phyloP scores from a whole-genome alignment of 495 filamentous ascomycete species.

The Aspergillus affinis region DNA sequence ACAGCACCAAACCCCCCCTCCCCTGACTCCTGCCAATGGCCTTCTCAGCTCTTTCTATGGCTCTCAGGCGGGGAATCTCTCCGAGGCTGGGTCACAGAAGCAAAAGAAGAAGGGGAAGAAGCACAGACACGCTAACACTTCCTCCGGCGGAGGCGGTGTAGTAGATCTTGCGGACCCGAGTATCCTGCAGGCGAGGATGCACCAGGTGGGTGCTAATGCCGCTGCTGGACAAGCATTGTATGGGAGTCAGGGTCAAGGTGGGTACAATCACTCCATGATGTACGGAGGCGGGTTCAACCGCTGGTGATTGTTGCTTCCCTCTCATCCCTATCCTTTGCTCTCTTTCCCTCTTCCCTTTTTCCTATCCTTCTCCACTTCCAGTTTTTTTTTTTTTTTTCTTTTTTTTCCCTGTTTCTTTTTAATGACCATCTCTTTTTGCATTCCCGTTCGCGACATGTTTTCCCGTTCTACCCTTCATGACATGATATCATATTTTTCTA shows the following conservation, averaged over 20 bases:
- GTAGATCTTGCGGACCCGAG: constrained; percentile 99
- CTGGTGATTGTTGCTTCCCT: constrained; percentile 59
- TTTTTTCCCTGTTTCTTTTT: constrained; percentile 2
- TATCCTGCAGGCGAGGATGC: constrained; percentile 97
- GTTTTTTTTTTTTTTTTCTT: constrained; percentile 3
- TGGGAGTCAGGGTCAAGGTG: constrained; percentile 94
- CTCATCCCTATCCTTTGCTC: constrained; percentile 21
- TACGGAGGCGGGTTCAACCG: constrained; percentile 74
- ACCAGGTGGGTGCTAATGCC: constrained; percentile 71
- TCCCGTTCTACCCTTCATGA: constrained; percentile 28
- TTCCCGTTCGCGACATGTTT: constrained; percentile 20
- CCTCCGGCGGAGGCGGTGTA: constrained; percentile 96
- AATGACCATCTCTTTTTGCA: constrained; percentile 20
- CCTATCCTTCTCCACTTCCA: constrained; percentile 4
- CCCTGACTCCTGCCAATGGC: constrained; percentile 84
- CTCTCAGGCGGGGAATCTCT: constrained; percentile 75
- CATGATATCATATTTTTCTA: constrained; percentile 38
- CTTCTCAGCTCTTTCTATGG: constrained; percentile 88
- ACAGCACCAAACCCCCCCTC: constrained; percentile 81
- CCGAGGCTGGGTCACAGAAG: constrained; percentile 83
- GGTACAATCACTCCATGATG: constrained; percentile 87
- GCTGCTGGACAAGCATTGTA: constrained; percentile 80
- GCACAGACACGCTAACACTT: constrained; percentile 99
- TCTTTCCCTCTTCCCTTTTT: constrained; percentile 1
- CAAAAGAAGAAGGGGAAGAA: constrained; percentile 99